Percentiles rank a stretch among this genome's conserved stretches.
These are phyloP conservation scores for Plasmodium knowlesi DNA, from an alignment of 169 alveolate genomes.

Conservation along the genomic window DNA sequence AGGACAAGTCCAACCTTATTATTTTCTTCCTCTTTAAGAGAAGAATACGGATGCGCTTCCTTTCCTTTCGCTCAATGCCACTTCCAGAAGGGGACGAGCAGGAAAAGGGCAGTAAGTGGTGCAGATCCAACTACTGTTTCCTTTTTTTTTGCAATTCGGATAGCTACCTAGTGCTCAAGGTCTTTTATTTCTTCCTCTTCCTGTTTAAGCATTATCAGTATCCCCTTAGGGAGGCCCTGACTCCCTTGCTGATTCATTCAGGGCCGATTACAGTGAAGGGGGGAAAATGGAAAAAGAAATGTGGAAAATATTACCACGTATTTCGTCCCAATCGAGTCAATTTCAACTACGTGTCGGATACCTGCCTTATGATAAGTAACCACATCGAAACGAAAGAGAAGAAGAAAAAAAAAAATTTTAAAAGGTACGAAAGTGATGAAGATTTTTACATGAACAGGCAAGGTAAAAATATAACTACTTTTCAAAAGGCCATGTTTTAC, in stretches of 20 bases:
- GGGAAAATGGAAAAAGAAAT: not conserved
- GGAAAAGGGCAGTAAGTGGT: not conserved
- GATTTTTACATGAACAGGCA: not conserved
- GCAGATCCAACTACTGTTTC: slow-evolving; percentile 18
- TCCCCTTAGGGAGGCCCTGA: slow-evolving; percentile 3
- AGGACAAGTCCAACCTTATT: slow-evolving; percentile 18
- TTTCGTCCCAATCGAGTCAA: not conserved
- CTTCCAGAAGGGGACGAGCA: not conserved
- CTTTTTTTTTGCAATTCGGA: slow-evolving; percentile 58
- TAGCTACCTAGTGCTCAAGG: slow-evolving; percentile 29
- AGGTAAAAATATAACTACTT: not conserved
- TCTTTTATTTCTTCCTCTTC: slow-evolving; percentile 31
- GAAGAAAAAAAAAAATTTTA: not conserved
- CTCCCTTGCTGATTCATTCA: not conserved
- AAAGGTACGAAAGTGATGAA: not conserved
- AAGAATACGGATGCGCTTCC: slow-evolving; percentile 1
- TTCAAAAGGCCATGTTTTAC: not conserved
- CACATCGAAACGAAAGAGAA: not conserved
- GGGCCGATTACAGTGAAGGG: not conserved
- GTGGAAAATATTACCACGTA: not conserved
- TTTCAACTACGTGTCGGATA: not conserved
- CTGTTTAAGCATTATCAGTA: slow-evolving; percentile 40
- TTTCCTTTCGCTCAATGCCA: not conserved
- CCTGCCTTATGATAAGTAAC: not conserved
- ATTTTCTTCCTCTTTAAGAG: slow-evolving; percentile 12